These are phyloP conservation scores for Scytalidium lignicola DNA, from an alignment of 2,329 filamentous ascomycete species.

Conservation along the genomic window DNA sequence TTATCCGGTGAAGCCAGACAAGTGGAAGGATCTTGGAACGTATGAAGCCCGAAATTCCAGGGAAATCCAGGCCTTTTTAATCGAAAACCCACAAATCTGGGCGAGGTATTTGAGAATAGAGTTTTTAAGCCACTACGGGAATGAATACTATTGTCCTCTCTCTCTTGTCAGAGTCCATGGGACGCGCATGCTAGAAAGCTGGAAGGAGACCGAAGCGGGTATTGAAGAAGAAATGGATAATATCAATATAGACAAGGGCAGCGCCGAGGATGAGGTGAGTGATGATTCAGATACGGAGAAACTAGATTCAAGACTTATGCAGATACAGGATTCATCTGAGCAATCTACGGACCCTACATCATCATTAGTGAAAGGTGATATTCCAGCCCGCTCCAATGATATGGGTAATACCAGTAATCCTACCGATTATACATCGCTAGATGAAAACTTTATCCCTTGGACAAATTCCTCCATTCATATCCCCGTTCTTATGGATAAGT, in stretches of 20 bases:
- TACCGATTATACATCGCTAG: not conserved
- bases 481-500: not conserved
- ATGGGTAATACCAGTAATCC: not conserved
- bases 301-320: not conserved
- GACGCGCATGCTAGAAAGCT: slow-evolving; percentile 92
- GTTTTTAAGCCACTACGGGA: slow-evolving; percentile 88
- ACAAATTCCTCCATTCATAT: not conserved
- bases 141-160: slow-evolving; percentile 93
- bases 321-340: not conserved
- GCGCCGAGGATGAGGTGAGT: not conserved
- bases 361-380: not conserved
- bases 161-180: slow-evolving; percentile 89
- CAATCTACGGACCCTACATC: not conserved
- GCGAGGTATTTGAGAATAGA: slow-evolving; percentile 89
- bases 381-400: not conserved
- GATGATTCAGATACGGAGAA: not conserved
- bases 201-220: slow-evolving; percentile 68
- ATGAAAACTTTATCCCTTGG: not conserved
- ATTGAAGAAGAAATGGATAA: slow-evolving; percentile 49
- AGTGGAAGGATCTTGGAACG: slow-evolving; percentile 83
- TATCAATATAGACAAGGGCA: not conserved
- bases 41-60: slow-evolving; percentile 91
- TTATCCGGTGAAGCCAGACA: slow-evolving; percentile 86
- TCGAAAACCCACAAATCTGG: slow-evolving; percentile 95
- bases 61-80: slow-evolving; percentile 87